Conservation (phyloP, 495 filamentous ascomycete genomes). For the Penicillium bovifimosum region DNA sequence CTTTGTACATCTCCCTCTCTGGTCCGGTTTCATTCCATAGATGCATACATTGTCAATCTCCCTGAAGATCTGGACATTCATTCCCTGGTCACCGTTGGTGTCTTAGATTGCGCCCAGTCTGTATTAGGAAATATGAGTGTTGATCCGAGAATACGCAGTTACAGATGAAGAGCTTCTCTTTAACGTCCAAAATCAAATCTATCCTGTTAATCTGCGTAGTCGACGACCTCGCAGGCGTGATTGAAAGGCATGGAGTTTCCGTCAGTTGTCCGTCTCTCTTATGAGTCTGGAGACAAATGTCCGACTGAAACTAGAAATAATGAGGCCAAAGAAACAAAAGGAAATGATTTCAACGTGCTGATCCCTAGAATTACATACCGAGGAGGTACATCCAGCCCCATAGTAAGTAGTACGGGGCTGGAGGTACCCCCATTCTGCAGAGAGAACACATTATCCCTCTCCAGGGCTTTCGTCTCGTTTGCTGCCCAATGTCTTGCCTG, state of each 20-base stretch:
- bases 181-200: background rate
- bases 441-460: conserved; percentile 25
- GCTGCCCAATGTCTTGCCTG: conserved; percentile 20
- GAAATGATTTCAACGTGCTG: conserved; percentile 18
- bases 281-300: background rate
- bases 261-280: too few species aligned
- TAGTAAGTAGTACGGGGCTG: conserved; percentile 13
- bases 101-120: background rate
- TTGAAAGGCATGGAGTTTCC: background rate
- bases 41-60: background rate
- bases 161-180: background rate
- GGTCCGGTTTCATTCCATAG: background rate
- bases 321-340: background rate
- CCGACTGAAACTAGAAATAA: background rate
- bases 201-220: background rate
- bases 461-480: conserved; percentile 19
- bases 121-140: conserved; percentile 9
- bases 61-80: background rate
- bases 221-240: background rate
- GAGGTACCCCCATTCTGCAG: conserved; percentile 20
- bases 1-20: conserved; percentile 5
- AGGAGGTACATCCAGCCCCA: conserved; percentile 22
- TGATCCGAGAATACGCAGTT: conserved; percentile 11
- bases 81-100: background rate
- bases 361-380: conserved; percentile 27